Conservation (phyloP, 176 grass and related monocot genomes). For the Triticum turgidum region DNA sequence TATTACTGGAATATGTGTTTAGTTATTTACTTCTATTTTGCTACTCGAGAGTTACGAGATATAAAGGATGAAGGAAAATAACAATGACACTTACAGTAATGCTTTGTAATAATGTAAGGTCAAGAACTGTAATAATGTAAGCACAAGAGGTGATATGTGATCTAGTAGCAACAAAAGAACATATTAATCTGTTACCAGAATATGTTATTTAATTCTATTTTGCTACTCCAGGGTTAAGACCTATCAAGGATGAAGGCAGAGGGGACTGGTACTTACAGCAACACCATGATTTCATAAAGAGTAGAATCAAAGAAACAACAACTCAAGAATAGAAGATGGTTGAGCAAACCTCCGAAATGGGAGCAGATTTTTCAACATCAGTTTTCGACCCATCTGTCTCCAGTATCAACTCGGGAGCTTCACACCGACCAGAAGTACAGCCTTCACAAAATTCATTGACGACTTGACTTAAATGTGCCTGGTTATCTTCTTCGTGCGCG, state of each 20-base stretch:
- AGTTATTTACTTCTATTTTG: background rate
- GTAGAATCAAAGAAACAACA: background rate
- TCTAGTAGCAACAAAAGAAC: background rate
- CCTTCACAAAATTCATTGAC: conserved; percentile 3
- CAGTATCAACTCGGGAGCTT: conserved; percentile 11
- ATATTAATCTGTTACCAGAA: background rate
- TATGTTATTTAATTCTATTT: background rate
- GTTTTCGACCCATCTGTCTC: conserved; percentile 15
- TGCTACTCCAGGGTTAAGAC: background rate
- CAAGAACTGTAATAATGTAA: no score
- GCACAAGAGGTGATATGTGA: no score
- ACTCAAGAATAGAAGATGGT: conserved; percentile 6
- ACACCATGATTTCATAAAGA: background rate
- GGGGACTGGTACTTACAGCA: background rate
- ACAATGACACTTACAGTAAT: conserved; percentile 3
- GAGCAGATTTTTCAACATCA: background rate
- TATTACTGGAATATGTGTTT: background rate
- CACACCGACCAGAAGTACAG: conserved; percentile 16
- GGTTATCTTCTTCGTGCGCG: conserved; percentile 20
- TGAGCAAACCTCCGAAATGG: conserved; percentile 35
- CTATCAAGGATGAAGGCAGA: conserved; percentile 17
- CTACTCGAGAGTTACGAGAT: background rate
- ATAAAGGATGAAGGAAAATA: conserved; percentile 20
- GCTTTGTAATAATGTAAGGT: background rate
- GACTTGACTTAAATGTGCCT: background rate